Evolutionary conservation across 495 filamentous ascomycete species (phyloP), one percentile per base, ranked within the genome.

Genomic region (Tirmania nivea): DNA sequence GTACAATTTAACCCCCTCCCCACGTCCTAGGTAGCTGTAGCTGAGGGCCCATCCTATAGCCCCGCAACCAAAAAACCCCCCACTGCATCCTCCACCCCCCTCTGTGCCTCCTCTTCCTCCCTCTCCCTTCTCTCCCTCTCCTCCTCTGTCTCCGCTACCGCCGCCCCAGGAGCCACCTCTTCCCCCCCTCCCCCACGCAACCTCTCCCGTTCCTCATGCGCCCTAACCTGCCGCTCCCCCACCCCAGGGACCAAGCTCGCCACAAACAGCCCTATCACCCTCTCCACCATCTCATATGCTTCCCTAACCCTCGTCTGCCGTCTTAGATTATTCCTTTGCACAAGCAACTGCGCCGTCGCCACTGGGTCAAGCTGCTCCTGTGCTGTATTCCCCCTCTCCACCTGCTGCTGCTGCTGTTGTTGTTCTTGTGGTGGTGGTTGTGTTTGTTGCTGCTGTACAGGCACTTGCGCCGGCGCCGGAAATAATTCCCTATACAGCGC

Each of bases 201-300:
- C 45, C 55, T 52, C 14, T 63, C 57, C 16, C 60, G 56, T 14
- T 56, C 49, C 36, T 63, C 61, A 10, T 60, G 54, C 31, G 61
- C 61, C 34, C 63, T 48, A 31, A 64, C 61, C 51, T 64, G 61
- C 16, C 61, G 49, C 51, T 64, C 61, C 21, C 63, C 61, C 17
- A 64, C 35, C 14, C 61, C 61, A 3, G 61, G 61, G 34, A 64
- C 48, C 5, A 64, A 52, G 52, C 61, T 64, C 10, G 61, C 60
- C 34, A 64, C 20, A 37, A 64, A 64, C 16, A 64, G 55, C 49
- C 53, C 58, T 11, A 64, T 34, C 17, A 52, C 57, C 35, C 61
- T 55, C 34, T 64, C 61, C 6, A 62, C 51, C n/a, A 54, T 50
- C 12, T 60, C 52, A 10, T 63, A 35, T 5, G 59, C 54, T 3